Base-by-base conservation (phyloP, 352 stramenopile genomes). In the Phytophthora niederhauseri region DNA sequence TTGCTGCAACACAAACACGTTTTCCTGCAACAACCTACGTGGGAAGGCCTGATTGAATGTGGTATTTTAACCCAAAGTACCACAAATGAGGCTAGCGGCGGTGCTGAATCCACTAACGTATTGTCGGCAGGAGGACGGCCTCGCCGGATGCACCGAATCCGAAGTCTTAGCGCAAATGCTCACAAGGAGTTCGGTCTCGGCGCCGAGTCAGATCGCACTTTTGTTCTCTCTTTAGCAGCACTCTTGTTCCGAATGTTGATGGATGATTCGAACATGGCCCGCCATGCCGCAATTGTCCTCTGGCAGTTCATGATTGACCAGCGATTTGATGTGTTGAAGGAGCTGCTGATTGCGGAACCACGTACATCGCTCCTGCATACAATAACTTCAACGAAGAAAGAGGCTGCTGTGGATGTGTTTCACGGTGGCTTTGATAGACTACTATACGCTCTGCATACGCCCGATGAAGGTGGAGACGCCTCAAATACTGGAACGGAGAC, bases 271-370 rank as follows among this genome's bases (percentile, higher is more conserved):
- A 80, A 81, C 20, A 63, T 41, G 26, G 73, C 85, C 31, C 82
- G 79, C 0, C 70, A 88, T 26, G 45, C 73, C 3, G 73, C 85
- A 17, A 92, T 91, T 48, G 34, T 74, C 14, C 55, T 87, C 17
- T 93, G 85, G 87, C 83, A 95, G 63, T 90, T 89, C 61, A 31
- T 95, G 14, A 80, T 95, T 31, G 77, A 91, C 63, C 87, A 90
- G 30, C 80, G 85, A 4, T 83, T 88, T 71, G 76, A 80, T 9
- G 78, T 93, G 11, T 46, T 95, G 19, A 93, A 92, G 41, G 87
- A 95, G 30, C 55, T 95, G 11, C 55, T 95, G 30, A 90, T 95
- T 43, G 80, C 90, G 14, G 87, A 95, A 49, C 77, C 84, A 2
- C 88, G 88, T 8, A 64, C 76, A 6, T 88, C 82, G 12, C 61